Evolutionary conservation across 2,329 filamentous ascomycete species (phyloP), one percentile per base, ranked within the genome.

Genomic region (Pezicula neosporulosa): DNA sequence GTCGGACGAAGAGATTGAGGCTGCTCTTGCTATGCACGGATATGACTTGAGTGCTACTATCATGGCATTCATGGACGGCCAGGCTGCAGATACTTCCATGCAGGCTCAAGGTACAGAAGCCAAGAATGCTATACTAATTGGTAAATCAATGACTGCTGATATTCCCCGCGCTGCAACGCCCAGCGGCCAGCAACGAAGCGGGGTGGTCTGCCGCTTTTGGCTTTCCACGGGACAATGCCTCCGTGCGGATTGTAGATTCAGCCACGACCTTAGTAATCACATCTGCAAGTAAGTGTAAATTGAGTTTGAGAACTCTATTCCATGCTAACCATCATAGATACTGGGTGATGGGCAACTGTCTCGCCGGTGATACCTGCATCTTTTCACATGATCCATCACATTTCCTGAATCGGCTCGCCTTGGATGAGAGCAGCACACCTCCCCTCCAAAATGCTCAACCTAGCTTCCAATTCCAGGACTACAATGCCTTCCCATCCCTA

Each of bases 201-300:
- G 90, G 24, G 87, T 97, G 37, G 89, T 97, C 39, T 99, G 94
- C 81, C 96, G 96, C 71, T 99, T 97, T 70, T 97, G 91, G 77
- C 77, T 99, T 57, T 93, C 92, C 9, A 95, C 89, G 7, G 94
- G 94, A n/a, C 89, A 94, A 69, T 99, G 94, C 68, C 84, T 97
- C 48, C 85, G 94, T 53, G 93, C 93, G 54, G 94, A 99, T 70
- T 99, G 94, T 69, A 87, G 93, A 52, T 99, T 97, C 71, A 96
- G 92, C 60, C 94, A 99, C 70, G 93, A 99, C 68, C 80, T 96
- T 42, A 96, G 90, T 66, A 95, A 89, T 65, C 94, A 97, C 64
- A 81, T 99, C 56, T 99, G 94, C 92, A 97, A 97, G 90, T 95
- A 77, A 80, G 90, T 62, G 46, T 44, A 49, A 39, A 41, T 48